A percentile compares a stretch with the other conserved stretches of the same genome.
phyloP scores from a whole-genome alignment of 768 basidiomycete genomes.

The Termitomyces sp. region DNA sequence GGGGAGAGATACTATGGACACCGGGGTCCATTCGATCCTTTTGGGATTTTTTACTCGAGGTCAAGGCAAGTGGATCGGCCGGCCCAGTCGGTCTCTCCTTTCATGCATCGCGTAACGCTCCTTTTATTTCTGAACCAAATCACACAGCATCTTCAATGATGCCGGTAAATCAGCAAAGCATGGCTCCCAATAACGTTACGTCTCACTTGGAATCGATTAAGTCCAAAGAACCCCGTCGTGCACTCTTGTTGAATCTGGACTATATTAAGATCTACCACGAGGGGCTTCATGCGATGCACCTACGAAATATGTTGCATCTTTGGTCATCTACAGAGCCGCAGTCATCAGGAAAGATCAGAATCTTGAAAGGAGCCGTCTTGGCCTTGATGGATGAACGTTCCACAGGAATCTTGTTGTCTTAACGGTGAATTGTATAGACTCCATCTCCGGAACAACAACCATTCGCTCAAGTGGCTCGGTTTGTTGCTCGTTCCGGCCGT shows the following conservation, averaged over 20 bases:
- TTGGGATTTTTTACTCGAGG: conserved; percentile 42
- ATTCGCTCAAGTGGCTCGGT: too few relatives aligned
- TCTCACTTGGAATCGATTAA: not conserved
- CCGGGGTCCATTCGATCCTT: conserved; percentile 31
- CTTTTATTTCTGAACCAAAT: not conserved
- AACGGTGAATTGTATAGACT: not conserved
- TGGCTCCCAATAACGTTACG: not conserved
- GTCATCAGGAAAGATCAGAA: conserved; percentile 28
- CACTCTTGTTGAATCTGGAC: conserved; percentile 30
- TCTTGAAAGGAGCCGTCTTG: conserved; percentile 42
- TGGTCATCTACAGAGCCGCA: conserved; percentile 30
- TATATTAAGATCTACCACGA: conserved; percentile 60
- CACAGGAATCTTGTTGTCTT: conserved; percentile 38
- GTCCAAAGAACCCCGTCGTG: not conserved
- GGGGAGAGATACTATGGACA: conserved; percentile 41
- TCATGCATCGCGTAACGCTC: conserved; percentile 19
- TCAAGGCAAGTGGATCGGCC: conserved; percentile 29
- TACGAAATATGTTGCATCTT: conserved; percentile 45
- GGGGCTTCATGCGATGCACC: conserved; percentile 35
- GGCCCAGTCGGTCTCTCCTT: conserved; percentile 49
- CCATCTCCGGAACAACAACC: not conserved
- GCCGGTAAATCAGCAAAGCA: not conserved
- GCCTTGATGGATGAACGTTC: conserved; percentile 43
- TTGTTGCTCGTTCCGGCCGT: too few relatives aligned
- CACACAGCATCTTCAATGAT: not conserved